Conservation (phyloP, 345 rosid species). For the Populus alba region DNA sequence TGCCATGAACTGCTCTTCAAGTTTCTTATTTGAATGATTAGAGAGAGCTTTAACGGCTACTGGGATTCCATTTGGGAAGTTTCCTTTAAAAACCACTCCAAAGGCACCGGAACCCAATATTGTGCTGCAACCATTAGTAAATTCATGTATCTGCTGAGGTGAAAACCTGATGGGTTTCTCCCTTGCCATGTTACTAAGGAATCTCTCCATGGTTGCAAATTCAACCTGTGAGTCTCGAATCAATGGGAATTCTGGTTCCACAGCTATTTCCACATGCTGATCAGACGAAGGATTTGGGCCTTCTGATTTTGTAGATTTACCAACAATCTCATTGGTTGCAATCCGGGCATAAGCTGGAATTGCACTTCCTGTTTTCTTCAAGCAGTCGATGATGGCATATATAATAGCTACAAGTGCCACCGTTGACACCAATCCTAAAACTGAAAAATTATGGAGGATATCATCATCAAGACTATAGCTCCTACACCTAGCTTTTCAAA, state of each 20-base stretch:
- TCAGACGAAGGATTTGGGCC: background rate
- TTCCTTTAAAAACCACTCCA: conserved; percentile 33
- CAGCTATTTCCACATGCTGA: background rate
- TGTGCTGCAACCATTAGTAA: conserved; percentile 19
- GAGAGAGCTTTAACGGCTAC: conserved; percentile 33
- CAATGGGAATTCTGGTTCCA: background rate
- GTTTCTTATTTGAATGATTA: conserved; percentile 2
- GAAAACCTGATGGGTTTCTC: conserved; percentile 34
- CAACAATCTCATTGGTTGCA: background rate
- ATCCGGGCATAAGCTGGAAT: conserved; percentile 20
- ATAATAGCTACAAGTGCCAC: conserved; percentile 13
- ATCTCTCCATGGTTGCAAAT: conserved; percentile 22
- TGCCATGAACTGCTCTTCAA: conserved; percentile 41
- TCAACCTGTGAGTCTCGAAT: conserved; percentile 2
- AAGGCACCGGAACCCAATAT: conserved; percentile 28
- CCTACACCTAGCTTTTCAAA: background rate
- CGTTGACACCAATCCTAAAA: conserved; percentile 7
- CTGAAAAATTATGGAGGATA: conserved; percentile 8
- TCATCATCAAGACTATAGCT: background rate
- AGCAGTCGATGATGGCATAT: conserved; percentile 20
- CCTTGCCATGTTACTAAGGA: conserved; percentile 14
- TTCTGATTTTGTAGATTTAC: background rate
- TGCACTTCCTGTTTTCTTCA: conserved; percentile 25
- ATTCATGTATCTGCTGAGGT: conserved; percentile 9
- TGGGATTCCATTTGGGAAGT: conserved; percentile 3